Base-by-base conservation (phyloP, 1,284 basidiomycete species). In the Hymenochaete sp. region DNA sequence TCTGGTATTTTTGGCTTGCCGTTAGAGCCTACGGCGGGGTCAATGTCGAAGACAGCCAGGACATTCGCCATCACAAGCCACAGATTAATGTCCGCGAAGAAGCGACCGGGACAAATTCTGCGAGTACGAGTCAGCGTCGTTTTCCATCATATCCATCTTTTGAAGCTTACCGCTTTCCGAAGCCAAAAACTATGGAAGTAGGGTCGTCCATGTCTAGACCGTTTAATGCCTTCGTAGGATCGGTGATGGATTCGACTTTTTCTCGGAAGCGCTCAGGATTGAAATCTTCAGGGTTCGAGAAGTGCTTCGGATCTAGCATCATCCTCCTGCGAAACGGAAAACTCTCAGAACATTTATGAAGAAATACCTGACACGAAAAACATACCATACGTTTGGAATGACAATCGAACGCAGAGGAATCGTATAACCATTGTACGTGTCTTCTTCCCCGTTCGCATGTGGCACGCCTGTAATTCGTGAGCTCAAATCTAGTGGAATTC, bases 161-260 rank as follows among this genome's bases (percentile, higher is more conserved):
- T 7, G n/a, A 61, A 64, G 67, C 66, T 8, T 16, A 50, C 44
- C 44, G 31, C 28, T 44, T 19, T 18, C 48, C 48, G n/a, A 50
- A 50, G n/a, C 44, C 48, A 33, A 46, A 50, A 10, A 46, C 44
- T 11, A 48, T 35, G 1, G 44, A 42, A 36, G 35, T 38, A 3
- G 43, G 40, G 21, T 45, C 39, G 33, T 50, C 44, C 26, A 36
- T 18, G 13, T 32, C 32, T 19, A 18, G 21, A n/a, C 21, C 37
- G 18, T 18, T 14, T 13, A 3, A 19, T 9, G 10, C 22, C 21
- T 24, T 31, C 27, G 16, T 14, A 16, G 18, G 10, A 13, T 19
- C 16, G 29, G 8, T 3, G 37, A 31, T n/a, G 37, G n/a, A 16
- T 24, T n/a, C n/a, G n/a, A n/a, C n/a, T 25, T 38, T 44, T 21